Base-by-base conservation (phyloP, 2,329 filamentous ascomycete genomes). In the Periconia macrospinosa region DNA sequence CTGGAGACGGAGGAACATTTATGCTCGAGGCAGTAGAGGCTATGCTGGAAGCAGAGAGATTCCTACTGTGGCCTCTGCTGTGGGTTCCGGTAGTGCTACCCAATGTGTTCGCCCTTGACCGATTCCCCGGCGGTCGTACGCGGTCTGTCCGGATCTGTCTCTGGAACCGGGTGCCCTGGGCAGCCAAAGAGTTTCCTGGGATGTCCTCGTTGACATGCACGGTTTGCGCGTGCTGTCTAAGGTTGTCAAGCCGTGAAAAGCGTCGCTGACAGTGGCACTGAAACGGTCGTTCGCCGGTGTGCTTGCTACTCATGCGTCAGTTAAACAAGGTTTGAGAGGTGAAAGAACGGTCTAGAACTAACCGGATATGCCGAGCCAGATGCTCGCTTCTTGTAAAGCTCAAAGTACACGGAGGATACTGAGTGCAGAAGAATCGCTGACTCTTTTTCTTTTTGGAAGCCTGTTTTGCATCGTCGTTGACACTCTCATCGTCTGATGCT, bases 191-290 rank as follows among this genome's bases (percentile, higher is more conserved):
- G 72, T 97, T 92, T 41, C 87, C 86, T 3, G 94, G 94, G 33
- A 99, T 99, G 53, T 97, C 92, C 72, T 97, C 94, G 72, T 97
- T 97, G 53, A 96, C 90, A 72, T 99, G 94, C 1, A 99, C 94
- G 0, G 94, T 97, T 74, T 97, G 92, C 43, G 94, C 94, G 80
- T 99, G 94, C 71, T 99, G 94, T 54, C 94, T 86, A 48, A 99
- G 79, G 69, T 99, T 99, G 74, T 99, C 93, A 44, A 97, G 83
- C 46, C 93, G 86, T 10, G 94, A 97, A 72, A 99, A 99, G 51
- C 92, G 86, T 47, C 94, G 86, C 2, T 89, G 91, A 75, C 94
- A 99, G 74, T 97, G 94, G 63, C 94, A 99, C 74, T 95, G 90
- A 67, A 97, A 99, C 0, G 94, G 94, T 27, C 94, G 87, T 78